Evolutionary conservation across 495 filamentous ascomycete genomes (phyloP), one percentile per base, ranked within the genome.

Genomic region (Neurospora sp.): DNA sequence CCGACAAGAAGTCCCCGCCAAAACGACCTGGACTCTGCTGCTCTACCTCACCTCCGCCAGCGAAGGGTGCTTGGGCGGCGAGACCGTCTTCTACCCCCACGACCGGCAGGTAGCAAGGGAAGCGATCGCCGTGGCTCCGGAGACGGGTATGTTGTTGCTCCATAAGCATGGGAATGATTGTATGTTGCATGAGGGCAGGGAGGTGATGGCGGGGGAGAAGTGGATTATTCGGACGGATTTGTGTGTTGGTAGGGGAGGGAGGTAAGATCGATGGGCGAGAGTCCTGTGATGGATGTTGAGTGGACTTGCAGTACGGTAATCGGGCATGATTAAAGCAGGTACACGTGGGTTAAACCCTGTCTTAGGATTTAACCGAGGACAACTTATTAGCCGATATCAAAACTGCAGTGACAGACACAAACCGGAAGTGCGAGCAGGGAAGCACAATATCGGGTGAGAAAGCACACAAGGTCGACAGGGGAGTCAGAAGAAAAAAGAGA

Each of bases 181-280:
- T 81, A 88, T 98, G 86, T 81, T 97, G 70, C 95, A 97, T 82
- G 94, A 98, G 80, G 94, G 94, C 9, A 86, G 85, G 73, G 88
- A 96, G 76, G 94, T 97, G 0, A 87, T 80, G 0, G 84, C 86
- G 54, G 95, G 94, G 17, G 94, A 97, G 80, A 98, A 97, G 80
- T 98, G 94, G 94, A 90, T 98, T 71, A 86, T 98, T 70, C 84
- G 95, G 71, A 97, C 91, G 70, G 95, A 97, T 85, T 81, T 97
- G 71, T 94, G 94, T 76, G 90, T 97, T 17, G 54, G 15, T 17
- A 66, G 34, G 5, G 31, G 28, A 11, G 71, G 28, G 1, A 39
- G 38, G 38, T 39, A 9, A 39, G 38, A 39, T 10, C 1, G 10
- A 39, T 39, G 38, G 9, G 38, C 38, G 38, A 39, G 9, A 39